Base-by-base conservation (phyloP, 2,329 filamentous ascomycete species). In the Beauveria sp. region DNA sequence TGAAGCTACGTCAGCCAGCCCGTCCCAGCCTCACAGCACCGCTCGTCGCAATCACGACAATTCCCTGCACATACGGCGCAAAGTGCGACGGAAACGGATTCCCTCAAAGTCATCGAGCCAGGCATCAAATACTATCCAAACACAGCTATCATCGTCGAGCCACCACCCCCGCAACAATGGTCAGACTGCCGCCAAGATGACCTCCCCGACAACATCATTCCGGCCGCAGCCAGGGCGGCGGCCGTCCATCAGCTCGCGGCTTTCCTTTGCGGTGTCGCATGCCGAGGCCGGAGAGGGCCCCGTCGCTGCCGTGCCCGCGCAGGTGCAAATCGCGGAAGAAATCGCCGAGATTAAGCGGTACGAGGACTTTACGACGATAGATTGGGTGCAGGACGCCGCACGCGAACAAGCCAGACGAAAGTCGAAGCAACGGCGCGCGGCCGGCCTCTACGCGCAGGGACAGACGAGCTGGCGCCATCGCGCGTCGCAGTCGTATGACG, bases 311-410 rank as follows among this genome's bases (percentile, higher is more conserved):
- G 73, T 72, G 12, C 79, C 79, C 30, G 84, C 81, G 60, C 84
- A 90, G 69, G 84, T 87, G 63, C 85, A 88, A 64, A 91, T 96
- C 66, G 89, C 92, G 63, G 92, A 97, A 71, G 94, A 99, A 77
- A 96, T 99, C 71, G 92, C 90, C 28, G 89, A 97, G 79, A 97
- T 99, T 72, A 97, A 97, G 77, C 85, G 93, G 77, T 99, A 99
- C 77, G 94, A 96, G 83, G 94, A 99, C 76, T 99, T 99, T 72
- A 96, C 92, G 6, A 99, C 94, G 1, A 94, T 94, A 83, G 94
- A 99, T 75, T 99, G 94, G 94, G 93, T 99, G 0, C 93, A 99
- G 73, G 94, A 99, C 82, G 92, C 93, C 12, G 89, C 92, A 40
- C 88, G 92, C 65, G 94, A 97, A 73, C 91, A 96, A 72, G 79